Evolutionary conservation across 768 basidiomycete species (phyloP).

Genomic region (Lactifluus piperatus): DNA sequence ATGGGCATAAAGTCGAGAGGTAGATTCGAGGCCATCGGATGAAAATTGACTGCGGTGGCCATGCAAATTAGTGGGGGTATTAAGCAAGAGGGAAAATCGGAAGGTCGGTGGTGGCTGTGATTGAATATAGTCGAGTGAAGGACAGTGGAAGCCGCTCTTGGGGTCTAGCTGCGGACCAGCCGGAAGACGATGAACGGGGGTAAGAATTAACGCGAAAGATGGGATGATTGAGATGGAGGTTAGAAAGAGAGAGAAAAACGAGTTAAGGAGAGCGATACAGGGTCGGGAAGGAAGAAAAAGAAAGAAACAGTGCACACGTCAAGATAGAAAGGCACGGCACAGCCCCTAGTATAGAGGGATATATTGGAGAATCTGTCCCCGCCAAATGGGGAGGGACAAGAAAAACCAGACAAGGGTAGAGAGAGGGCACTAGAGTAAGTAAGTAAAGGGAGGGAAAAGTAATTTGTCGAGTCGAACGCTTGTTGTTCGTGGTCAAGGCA

Average conservation of each 20-base stretch:
- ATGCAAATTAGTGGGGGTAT: conserved; percentile 20
- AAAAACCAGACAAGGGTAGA: conserved; percentile 6
- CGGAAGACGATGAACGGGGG: conserved; percentile 27
- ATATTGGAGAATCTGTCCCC: conserved; percentile 16
- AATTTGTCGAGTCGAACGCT: conserved; percentile 22
- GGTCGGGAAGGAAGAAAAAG: conserved; percentile 7
- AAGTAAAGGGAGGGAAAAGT: conserved; percentile 8
- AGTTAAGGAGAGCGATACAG: conserved; percentile 7
- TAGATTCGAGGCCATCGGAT: conserved; percentile 46
- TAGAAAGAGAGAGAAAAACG: background rate
- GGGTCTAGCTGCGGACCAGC: conserved; percentile 47
- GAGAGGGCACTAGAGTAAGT: conserved; percentile 11
- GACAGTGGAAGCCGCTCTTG: conserved; percentile 14
- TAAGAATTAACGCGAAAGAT: conserved; percentile 9
- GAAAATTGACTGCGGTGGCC: conserved; percentile 23
- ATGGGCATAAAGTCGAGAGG: conserved; percentile 65
- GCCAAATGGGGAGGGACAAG: conserved; percentile 15
- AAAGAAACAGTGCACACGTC: conserved; percentile 16
- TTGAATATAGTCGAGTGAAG: conserved; percentile 15
- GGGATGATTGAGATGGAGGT: conserved; percentile 21
- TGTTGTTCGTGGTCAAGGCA: conserved; percentile 47
- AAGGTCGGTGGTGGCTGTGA: conserved; percentile 13
- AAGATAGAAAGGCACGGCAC: conserved; percentile 6
- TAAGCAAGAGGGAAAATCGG: conserved; percentile 11
- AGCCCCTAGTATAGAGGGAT: conserved; percentile 17